Conservation (phyloP, 2,329 filamentous ascomycete genomes). For the Cladophialophora exuberans region DNA sequence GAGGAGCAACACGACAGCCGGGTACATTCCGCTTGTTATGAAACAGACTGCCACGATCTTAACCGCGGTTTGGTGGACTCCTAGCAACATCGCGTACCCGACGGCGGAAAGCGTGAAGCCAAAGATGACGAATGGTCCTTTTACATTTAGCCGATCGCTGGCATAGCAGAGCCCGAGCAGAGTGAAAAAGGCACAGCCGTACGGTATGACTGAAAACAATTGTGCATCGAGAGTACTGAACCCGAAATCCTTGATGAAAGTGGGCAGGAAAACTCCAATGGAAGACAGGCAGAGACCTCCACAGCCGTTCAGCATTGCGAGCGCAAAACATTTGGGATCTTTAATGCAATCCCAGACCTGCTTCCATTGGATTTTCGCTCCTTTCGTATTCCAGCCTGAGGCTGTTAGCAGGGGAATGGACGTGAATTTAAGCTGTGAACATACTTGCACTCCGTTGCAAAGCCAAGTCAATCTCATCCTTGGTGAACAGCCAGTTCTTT, state of each 20-base stretch:
- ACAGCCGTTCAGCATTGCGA: conserved; percentile 1
- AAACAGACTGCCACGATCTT: conserved; percentile 18
- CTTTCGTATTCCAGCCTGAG: conserved; percentile 11
- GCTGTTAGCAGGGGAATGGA: neutral
- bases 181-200: conserved; percentile 14
- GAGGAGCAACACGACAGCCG: conserved; percentile 1
- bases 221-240: conserved; percentile 17
- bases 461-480: conserved; percentile 1
- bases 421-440: neutral
- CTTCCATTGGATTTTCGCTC: conserved; percentile 2
- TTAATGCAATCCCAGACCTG: conserved; percentile 10
- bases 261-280: conserved; percentile 21
- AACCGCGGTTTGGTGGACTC: neutral
- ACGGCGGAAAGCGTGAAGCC: neutral
- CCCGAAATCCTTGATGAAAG: conserved; percentile 21
- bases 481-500: conserved; percentile 4
- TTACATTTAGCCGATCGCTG: conserved; percentile 13
- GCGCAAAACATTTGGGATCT: conserved; percentile 16
- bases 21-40: conserved; percentile 11
- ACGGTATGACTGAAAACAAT: conserved; percentile 20
- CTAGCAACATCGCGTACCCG: conserved; percentile 1
- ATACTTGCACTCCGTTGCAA: neutral
- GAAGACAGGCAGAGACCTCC: conserved; percentile 8
- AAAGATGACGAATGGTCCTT: conserved; percentile 14
- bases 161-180: conserved; percentile 1